Percentiles rank a stretch among this genome's conserved stretches.
Evolutionary conservation across 164 flowering plant genomes (phyloP).

Genomic region (Platanus orientalis): DNA sequence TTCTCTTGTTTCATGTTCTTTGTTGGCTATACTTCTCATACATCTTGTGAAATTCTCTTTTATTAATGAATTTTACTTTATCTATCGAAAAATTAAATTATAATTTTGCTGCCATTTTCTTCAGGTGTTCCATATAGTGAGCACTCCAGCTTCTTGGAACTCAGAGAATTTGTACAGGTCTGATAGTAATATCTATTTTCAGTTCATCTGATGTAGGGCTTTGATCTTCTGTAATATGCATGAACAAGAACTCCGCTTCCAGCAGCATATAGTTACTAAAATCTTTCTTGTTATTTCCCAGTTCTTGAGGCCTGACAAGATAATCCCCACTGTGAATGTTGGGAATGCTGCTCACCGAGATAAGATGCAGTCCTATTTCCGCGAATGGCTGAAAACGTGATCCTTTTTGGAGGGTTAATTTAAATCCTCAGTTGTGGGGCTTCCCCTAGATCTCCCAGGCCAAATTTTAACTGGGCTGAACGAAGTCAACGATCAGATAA

Average conservation of each 20-base stretch:
- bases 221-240: background rate
- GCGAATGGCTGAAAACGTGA: conserved; percentile 43
- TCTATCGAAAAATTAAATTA: no score
- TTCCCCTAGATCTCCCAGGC: background rate
- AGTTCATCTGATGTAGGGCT: background rate
- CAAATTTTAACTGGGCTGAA: background rate
- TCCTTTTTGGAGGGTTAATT: background rate
- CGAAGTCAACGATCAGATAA: background rate
- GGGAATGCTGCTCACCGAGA: conserved; percentile 55
- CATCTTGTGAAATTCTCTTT: no score
- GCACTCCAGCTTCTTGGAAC: conserved; percentile 77
- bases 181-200: background rate
- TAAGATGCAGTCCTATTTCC: conserved; percentile 61
- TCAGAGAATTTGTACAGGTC: conserved; percentile 69
- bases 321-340: conserved; percentile 69
- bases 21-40: no score
- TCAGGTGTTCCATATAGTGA: conserved; percentile 79
- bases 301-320: conserved; percentile 72
- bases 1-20: no score
- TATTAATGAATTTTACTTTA: no score
- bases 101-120: conserved; percentile 10
- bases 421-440: background rate
- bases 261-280: background rate
- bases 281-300: conserved; percentile 15
- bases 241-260: background rate